These are phyloP conservation scores for Cryptosporidium sp. DNA, from an alignment of 169 alveolate species.

Conservation along the genomic window DNA sequence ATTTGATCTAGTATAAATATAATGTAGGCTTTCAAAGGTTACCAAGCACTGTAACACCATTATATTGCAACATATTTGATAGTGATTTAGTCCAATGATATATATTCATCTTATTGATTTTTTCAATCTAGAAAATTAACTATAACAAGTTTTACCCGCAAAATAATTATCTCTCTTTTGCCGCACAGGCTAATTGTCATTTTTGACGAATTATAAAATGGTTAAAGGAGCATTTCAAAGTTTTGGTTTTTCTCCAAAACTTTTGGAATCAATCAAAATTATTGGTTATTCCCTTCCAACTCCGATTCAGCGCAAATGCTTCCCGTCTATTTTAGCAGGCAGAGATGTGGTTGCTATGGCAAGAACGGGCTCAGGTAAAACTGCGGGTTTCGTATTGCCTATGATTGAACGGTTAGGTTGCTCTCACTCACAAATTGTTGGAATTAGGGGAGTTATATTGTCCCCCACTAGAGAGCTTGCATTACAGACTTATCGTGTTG, in stretches of 20 bases:
- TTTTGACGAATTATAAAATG: slow-evolving; percentile 23
- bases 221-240: slow-evolving; percentile 59
- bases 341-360: slow-evolving; percentile 94
- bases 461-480: slow-evolving; percentile 96
- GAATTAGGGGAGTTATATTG: slow-evolving; percentile 92
- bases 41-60: background rate
- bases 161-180: slow-evolving; percentile 12
- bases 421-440: slow-evolving; percentile 91
- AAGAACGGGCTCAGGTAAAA: slow-evolving; percentile 96
- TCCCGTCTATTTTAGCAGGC: slow-evolving; percentile 92
- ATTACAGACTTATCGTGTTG: slow-evolving; percentile 84
- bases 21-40: no score
- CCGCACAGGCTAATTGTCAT: background rate
- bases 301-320: slow-evolving; percentile 93
- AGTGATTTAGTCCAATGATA: background rate
- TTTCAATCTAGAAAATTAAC: no score
- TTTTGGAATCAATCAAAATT: slow-evolving; percentile 79
- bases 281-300: slow-evolving; percentile 92
- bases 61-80: background rate
- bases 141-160: background rate
- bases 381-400: slow-evolving; percentile 94
- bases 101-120: no score
- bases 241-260: slow-evolving; percentile 60
- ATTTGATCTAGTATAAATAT: no score
- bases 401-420: slow-evolving; percentile 88